These are phyloP conservation scores for Cyberlindnera mycetangii DNA, from an alignment of 805 yeast species.

Conservation along the genomic window DNA sequence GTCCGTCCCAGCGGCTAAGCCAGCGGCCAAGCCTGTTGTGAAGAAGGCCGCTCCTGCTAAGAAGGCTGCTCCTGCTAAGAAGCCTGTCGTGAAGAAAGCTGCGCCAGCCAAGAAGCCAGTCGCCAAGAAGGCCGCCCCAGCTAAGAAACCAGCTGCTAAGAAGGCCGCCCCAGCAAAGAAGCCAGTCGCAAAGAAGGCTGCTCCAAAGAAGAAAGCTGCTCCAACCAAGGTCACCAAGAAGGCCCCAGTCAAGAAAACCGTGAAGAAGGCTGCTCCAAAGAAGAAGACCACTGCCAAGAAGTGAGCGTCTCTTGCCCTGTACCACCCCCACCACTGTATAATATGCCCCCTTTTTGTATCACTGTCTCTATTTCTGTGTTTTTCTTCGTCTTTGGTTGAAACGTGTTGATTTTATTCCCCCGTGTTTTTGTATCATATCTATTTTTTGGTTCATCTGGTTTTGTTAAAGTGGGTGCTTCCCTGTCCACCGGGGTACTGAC, in stretches of 20 bases:
- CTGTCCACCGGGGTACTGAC: too few species aligned
- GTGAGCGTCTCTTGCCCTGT: neutral
- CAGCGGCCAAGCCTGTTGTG: slow-evolving; percentile 18
- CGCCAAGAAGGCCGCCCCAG: slow-evolving; percentile 23
- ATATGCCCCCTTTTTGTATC: slow-evolving; percentile 1
- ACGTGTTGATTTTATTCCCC: slow-evolving; percentile 5
- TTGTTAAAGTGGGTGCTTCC: neutral
- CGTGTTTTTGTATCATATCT: neutral
- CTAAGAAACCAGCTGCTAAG: slow-evolving; percentile 30
- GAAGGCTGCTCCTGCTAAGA: slow-evolving; percentile 30
- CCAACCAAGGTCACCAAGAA: slow-evolving; percentile 28
- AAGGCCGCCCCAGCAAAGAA: slow-evolving; percentile 27
- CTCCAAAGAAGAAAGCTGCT: slow-evolving; percentile 30
- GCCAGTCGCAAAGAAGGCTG: slow-evolving; percentile 31
- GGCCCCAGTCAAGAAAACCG: slow-evolving; percentile 24
- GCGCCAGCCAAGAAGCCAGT: slow-evolving; percentile 29
- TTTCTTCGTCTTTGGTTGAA: slow-evolving; percentile 5
- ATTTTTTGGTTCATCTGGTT: slow-evolving; percentile 3
- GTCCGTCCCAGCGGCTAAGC: slow-evolving; percentile 29
- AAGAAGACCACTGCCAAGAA: slow-evolving; percentile 29
- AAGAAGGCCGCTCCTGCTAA: slow-evolving; percentile 24
- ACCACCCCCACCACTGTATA: neutral
- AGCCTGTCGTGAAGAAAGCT: slow-evolving; percentile 31
- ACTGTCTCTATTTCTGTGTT: neutral
- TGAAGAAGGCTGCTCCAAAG: slow-evolving; percentile 28